These are phyloP conservation scores for Volvariella volvacea DNA, from an alignment of 1,284 basidiomycete species.

Conservation along the genomic window DNA sequence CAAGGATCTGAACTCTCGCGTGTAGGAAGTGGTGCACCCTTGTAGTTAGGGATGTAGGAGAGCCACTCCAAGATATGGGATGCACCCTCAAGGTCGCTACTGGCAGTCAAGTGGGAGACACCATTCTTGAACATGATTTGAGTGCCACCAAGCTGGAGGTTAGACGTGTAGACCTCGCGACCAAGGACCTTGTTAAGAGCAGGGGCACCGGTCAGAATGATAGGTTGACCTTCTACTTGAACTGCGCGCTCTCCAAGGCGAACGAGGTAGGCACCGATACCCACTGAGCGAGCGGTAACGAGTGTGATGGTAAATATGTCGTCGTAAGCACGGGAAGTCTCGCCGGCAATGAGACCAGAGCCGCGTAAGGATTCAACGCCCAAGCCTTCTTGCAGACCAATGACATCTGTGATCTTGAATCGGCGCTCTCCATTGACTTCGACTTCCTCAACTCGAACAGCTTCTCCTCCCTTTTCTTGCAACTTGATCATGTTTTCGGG, in stretches of 20 bases:
- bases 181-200: conserved; percentile 99
- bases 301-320: conserved; percentile 99
- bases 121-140: conserved; percentile 99
- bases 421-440: conserved; percentile 83
- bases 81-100: conserved; percentile 92
- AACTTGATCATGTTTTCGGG: conserved; percentile 80
- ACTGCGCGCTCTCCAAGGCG: conserved; percentile 97
- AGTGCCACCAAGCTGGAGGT: conserved; percentile 97
- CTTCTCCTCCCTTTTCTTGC: conserved; percentile 72
- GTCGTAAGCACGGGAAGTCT: conserved; percentile 96
- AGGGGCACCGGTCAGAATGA: conserved; percentile 96
- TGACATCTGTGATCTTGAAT: conserved; percentile 94
- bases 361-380: conserved; percentile 96
- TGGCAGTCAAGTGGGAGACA: conserved; percentile 93
- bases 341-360: conserved; percentile 97
- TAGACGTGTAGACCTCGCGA: conserved; percentile 98
- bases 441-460: conserved; percentile 80
- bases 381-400: conserved; percentile 94
- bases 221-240: conserved; percentile 98
- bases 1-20: conserved; percentile 70
- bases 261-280: conserved; percentile 98
- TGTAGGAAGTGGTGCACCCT: conserved; percentile 74
- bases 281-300: conserved; percentile 97
- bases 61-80: conserved; percentile 93
- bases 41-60: conserved; percentile 85